Evolutionary conservation across 2,329 filamentous ascomycete species (phyloP), one percentile per base, ranked within the genome.

Genomic region (Leptographium radiaticola): DNA sequence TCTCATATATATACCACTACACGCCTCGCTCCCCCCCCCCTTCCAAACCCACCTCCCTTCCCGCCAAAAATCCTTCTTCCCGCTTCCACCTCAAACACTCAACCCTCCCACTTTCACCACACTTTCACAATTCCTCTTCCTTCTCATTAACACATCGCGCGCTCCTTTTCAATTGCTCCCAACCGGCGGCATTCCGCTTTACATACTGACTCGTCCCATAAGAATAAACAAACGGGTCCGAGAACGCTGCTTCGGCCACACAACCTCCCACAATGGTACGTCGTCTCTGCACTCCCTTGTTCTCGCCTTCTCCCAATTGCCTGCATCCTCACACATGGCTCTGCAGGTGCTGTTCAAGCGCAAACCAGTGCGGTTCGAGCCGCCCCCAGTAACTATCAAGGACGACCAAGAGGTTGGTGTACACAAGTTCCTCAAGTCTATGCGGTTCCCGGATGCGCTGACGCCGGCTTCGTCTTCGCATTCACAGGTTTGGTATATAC

Each of bases 341-440:
- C 44, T 47, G 16, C 16, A 97, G 91, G 91, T 98, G 62, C 79
- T 95, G 59, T 96, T 87, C 71, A 97, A 97, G 74, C 83, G 93
- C 64, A 97, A 97, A 71, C 90, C 90, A 55, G 89, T 97, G 65
- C 83, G 87, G 71, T 86, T 89, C 66, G 74, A 90, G 60, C 78
- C 86, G 50, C 76, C 77, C 49, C 85, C 86, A 25, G 40, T 36
- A 10, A 73, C 79, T 52, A 80, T 91, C 60, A 77, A 89, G 61
- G 83, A 93, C 74, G 88, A 95, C 60, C 77, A 80, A 62, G 89
- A 97, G 79, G 90, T 91, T 76, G 62, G 77, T 66, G 54, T 56
- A 34, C 13, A 11, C 33, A 5, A 11, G 10, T 9, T 15, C 40
- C 12, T 39, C 15, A 13, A 15, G 34, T 38, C 7, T 33, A 18